Evolutionary conservation across 1,284 basidiomycete genomes (phyloP).

Genomic region (Ustilago shanxiensis): DNA sequence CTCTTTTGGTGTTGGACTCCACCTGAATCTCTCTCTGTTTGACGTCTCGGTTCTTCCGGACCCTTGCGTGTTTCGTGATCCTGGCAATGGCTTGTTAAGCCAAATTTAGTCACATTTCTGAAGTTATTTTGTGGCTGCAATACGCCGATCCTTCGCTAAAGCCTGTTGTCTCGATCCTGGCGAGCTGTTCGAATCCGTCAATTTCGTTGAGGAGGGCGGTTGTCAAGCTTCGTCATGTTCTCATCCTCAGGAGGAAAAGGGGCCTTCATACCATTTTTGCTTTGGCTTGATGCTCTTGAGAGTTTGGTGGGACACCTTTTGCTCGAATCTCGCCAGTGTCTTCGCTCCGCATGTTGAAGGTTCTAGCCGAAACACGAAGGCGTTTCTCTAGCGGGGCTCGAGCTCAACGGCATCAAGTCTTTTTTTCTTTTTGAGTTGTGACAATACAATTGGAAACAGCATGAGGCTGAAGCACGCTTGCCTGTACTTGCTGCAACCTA

Average conservation of each 20-base stretch:
- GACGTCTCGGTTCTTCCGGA: constrained; percentile 2
- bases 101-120: neutral
- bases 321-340: neutral
- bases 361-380: neutral
- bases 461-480: neutral
- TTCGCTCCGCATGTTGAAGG: neutral
- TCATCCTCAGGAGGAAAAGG: neutral
- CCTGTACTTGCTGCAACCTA: neutral
- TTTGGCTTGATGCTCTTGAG: neutral
- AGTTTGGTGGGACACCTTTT: too few relatives aligned
- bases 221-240: constrained; percentile 2
- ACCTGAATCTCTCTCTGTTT: too few relatives aligned
- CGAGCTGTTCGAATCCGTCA: neutral
- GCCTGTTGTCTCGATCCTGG: neutral
- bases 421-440: neutral
- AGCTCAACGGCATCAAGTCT: constrained; percentile 7
- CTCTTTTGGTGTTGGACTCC: constrained; percentile 25
- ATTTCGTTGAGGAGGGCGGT: too few relatives aligned
- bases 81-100: neutral
- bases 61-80: constrained; percentile 2
- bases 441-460: constrained; percentile 7
- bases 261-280: neutral
- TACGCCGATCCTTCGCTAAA: constrained; percentile 3
- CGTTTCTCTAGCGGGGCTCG: constrained; percentile 1
- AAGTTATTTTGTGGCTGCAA: neutral